Percentiles rank a stretch among this genome's conserved stretches.
These are phyloP conservation scores for Ustulina deusta DNA, from an alignment of 2,329 filamentous ascomycete genomes.

Conservation along the genomic window DNA sequence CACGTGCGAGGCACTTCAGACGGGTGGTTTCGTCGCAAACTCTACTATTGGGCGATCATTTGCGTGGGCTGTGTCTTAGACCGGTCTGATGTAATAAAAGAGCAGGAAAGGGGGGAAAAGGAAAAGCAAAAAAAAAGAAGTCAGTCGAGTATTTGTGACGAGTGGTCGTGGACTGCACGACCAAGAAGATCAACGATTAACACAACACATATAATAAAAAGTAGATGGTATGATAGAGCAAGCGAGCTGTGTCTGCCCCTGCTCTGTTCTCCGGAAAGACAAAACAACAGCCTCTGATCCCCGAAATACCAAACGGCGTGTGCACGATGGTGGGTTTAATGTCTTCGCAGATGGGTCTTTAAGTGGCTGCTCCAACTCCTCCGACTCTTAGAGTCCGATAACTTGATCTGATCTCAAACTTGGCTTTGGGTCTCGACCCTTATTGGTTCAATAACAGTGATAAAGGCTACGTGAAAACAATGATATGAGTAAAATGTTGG, in stretches of 20 bases:
- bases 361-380: slow-evolving; percentile 31
- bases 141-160: background rate
- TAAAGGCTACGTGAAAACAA: slow-evolving; percentile 8
- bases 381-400: slow-evolving; percentile 18
- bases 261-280: background rate
- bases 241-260: background rate
- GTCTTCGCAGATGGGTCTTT: slow-evolving; percentile 22
- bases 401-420: slow-evolving; percentile 9
- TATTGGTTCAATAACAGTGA: slow-evolving; percentile 10
- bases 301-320: slow-evolving; percentile 11
- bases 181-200: background rate
- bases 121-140: background rate
- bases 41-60: slow-evolving; percentile 33
- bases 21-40: slow-evolving; percentile 28
- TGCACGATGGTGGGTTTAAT: slow-evolving; percentile 35
- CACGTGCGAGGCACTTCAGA: slow-evolving; percentile 32
- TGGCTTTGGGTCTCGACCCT: background rate
- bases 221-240: background rate
- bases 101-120: background rate
- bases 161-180: background rate
- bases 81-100: slow-evolving; percentile 2
- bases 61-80: slow-evolving; percentile 13
- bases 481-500: background rate
- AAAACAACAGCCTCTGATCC: background rate
- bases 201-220: background rate